phyloP scores from a whole-genome alignment of 169 alveolate species.

The Amoebophrya sp. region DNA sequence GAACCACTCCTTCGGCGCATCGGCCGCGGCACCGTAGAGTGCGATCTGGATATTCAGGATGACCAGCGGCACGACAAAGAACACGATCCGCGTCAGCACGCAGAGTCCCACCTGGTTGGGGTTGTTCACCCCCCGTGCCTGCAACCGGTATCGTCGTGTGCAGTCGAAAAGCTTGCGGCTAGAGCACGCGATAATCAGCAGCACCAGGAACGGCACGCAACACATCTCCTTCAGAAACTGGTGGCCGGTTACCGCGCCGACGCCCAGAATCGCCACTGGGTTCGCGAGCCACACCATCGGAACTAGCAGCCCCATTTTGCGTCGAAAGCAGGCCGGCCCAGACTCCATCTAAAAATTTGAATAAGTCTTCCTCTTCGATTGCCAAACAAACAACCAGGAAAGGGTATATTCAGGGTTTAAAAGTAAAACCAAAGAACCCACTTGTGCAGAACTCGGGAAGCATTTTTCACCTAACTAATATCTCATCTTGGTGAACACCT shows the following conservation, averaged over 20 bases:
- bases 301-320: background rate
- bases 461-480: too few relatives aligned
- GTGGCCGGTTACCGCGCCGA: background rate
- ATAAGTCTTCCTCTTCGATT: too few relatives aligned
- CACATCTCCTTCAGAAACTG: background rate
- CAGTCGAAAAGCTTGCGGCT: background rate
- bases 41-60: background rate
- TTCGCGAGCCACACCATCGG: constrained; percentile 8
- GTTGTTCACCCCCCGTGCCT: too few relatives aligned
- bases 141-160: background rate
- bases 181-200: background rate
- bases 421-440: too few relatives aligned
- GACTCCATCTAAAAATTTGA: too few relatives aligned
- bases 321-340: background rate
- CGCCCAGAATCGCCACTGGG: background rate
- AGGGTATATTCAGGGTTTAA: too few relatives aligned
- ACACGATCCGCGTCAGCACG: background rate
- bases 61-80: background rate
- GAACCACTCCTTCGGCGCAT: background rate
- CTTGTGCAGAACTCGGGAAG: too few relatives aligned
- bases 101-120: background rate
- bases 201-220: background rate
- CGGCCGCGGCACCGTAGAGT: constrained; percentile 10
- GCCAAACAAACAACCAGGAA: too few relatives aligned
- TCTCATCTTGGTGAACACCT: too few relatives aligned